Evolutionary conservation across 257 asterid species (phyloP), one percentile per base, ranked within the genome.

Genomic region (Ligustrum vulgare): DNA sequence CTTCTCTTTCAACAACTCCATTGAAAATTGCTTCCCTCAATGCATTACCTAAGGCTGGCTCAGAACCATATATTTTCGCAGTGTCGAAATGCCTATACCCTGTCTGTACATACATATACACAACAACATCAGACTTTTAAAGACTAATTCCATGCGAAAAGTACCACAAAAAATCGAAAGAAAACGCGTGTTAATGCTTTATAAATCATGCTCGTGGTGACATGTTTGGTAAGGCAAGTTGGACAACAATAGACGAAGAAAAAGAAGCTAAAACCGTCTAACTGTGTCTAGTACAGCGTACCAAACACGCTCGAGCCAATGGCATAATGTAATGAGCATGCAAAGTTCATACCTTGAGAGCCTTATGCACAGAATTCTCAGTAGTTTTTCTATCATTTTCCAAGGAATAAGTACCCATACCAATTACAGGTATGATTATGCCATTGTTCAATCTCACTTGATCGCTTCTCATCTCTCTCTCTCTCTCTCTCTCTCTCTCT

Each of bases 51-150:
- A 93, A 33, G 8, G 97, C 90, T 0, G 84, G 81, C 79, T 93
- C 97, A 0, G 98, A 93, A 4, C 97, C 98, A 37, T 93, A 91
- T 67, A 91, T 77, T 47, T 81, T 89, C 0, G 98, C 98, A 1
- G 97, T 91, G 81, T 93, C 98, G 15, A 93, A 93, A 70, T 91
- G 98, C n/a, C 80, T 77, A 75, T 90, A 93, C 0, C 97, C 96
- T 89, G 87, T 83, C 98, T 93, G 86, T 70, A 39, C 28, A 23
- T 60, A 9, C 34, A 25, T 60, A 60, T 15, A 60, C 4, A 25
- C 2, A 22, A 54, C 8, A n/a, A 23, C 2, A 58, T 23, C 54
- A 45, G 7, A 15, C n/a, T 12, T 12, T 1, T 13, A 43, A 18
- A 43, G n/a, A 12, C 7, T 45, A 45, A 12, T 0, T 45, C n/a